Percentiles rank a stretch among this genome's conserved stretches.
These are phyloP conservation scores for Cryptococcus sp. DNA, from an alignment of 1,284 basidiomycete genomes.

Conservation along the genomic window DNA sequence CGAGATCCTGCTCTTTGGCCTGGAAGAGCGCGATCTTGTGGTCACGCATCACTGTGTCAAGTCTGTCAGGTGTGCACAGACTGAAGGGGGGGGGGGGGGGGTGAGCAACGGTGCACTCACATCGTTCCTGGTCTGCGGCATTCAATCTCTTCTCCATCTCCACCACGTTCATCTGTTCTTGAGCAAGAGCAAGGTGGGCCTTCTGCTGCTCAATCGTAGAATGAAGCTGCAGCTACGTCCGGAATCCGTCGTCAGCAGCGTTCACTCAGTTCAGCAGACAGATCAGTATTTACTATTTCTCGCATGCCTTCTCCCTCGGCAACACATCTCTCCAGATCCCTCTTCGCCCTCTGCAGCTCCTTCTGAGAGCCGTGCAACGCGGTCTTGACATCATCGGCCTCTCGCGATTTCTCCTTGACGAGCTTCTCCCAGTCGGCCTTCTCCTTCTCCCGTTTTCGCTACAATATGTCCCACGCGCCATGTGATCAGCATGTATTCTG, in stretches of 20 bases:
- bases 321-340: conserved; percentile 18
- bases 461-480: not conserved
- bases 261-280: not conserved
- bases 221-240: conserved; percentile 32
- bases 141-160: conserved; percentile 38
- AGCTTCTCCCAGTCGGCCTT: not conserved
- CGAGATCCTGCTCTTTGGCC: conserved; percentile 33
- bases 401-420: conserved; percentile 8
- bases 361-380: conserved; percentile 12
- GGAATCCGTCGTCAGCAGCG: not conserved
- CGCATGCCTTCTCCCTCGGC: conserved; percentile 31
- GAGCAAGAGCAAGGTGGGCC: conserved; percentile 35
- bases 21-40: conserved; percentile 40
- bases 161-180: conserved; percentile 37
- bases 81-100: not conserved
- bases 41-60: conserved; percentile 31
- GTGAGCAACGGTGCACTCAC: conserved; percentile 12
- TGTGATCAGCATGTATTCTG: conserved; percentile 1
- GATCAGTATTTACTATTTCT: conserved; percentile 33
- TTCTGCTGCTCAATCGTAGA: conserved; percentile 36
- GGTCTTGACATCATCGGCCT: conserved; percentile 11
- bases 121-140: conserved; percentile 26
- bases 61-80: not conserved
- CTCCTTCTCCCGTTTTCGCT: conserved; percentile 8
- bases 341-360: conserved; percentile 21